Evolutionary conservation across 176 grass and related monocot species (phyloP).

Genomic region (Thinopyrum elongatum): DNA sequence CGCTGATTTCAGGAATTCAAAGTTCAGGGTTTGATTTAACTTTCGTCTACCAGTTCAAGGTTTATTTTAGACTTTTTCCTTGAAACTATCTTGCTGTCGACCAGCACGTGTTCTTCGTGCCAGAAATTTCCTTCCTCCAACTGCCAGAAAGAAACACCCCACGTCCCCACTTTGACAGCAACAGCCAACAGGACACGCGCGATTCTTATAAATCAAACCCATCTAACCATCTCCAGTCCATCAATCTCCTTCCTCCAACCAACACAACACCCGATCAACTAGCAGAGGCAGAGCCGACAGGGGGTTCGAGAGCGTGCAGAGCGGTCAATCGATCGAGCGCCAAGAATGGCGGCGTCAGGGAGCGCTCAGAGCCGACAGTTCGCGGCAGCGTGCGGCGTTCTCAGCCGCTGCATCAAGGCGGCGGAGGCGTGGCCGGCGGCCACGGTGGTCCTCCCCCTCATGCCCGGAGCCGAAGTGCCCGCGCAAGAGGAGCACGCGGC

Average conservation of each 20-base stretch:
- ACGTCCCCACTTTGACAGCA: background rate
- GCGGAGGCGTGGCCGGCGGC: background rate
- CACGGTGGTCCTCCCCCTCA: background rate
- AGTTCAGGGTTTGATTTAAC: no score
- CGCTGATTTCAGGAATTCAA: no score
- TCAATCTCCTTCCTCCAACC: background rate
- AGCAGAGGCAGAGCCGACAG: background rate
- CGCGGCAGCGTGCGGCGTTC: slow-evolving; percentile 41
- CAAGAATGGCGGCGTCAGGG: background rate
- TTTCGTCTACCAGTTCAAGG: no score
- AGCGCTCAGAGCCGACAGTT: slow-evolving; percentile 8
- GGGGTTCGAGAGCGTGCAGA: background rate
- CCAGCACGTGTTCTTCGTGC: no score
- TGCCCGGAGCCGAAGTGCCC: slow-evolving; percentile 18
- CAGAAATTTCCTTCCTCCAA: no score
- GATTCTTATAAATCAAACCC: background rate
- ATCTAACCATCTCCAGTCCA: background rate
- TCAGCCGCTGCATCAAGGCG: slow-evolving; percentile 52
- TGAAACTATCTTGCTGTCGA: no score
- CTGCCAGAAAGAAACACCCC: no score
- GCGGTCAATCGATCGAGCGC: background rate
- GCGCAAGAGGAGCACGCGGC: background rate
- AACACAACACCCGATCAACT: background rate
- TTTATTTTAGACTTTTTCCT: no score
- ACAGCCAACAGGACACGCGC: background rate